Evolutionary conservation across 805 yeast species (phyloP).

Genomic region (Candida xiaguanensis): DNA sequence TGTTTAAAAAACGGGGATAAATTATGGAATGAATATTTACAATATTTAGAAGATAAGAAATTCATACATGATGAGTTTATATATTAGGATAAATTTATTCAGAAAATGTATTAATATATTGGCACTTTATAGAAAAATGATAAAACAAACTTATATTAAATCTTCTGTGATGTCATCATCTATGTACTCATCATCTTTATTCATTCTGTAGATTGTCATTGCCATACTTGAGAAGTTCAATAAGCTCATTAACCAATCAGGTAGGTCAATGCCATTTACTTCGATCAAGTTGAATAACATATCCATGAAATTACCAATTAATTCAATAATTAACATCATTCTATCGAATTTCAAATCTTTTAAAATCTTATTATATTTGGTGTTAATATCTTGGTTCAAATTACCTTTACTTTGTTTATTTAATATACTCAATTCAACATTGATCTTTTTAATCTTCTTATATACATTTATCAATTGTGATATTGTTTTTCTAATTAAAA

Average conservation of each 20-base stretch:
- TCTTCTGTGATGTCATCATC: constrained; percentile 44
- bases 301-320: constrained; percentile 40
- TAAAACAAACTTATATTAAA: constrained; percentile 30
- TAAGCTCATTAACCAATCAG: constrained; percentile 39
- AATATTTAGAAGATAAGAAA: constrained; percentile 29
- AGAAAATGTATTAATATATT: no score
- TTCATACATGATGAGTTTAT: constrained; percentile 9
- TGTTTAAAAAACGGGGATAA: constrained; percentile 46
- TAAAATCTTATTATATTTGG: constrained; percentile 35
- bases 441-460: constrained; percentile 36
- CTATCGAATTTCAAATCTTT: constrained; percentile 42
- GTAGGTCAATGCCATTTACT: constrained; percentile 30
- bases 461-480: constrained; percentile 39
- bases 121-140: no score
- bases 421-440: constrained; percentile 32
- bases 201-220: constrained; percentile 48
- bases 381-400: constrained; percentile 23
- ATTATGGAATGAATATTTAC: constrained; percentile 51
- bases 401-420: constrained; percentile 17
- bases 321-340: constrained; percentile 37
- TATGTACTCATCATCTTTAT: constrained; percentile 43
- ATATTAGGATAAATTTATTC: constrained; percentile 6
- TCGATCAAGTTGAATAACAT: constrained; percentile 39
- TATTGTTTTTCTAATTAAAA: constrained; percentile 38
- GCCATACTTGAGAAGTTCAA: constrained; percentile 41